Evolutionary conservation across 2,329 filamentous ascomycete species (phyloP), one percentile per base, ranked within the genome.

Genomic region (Fonsecaea monophora): DNA sequence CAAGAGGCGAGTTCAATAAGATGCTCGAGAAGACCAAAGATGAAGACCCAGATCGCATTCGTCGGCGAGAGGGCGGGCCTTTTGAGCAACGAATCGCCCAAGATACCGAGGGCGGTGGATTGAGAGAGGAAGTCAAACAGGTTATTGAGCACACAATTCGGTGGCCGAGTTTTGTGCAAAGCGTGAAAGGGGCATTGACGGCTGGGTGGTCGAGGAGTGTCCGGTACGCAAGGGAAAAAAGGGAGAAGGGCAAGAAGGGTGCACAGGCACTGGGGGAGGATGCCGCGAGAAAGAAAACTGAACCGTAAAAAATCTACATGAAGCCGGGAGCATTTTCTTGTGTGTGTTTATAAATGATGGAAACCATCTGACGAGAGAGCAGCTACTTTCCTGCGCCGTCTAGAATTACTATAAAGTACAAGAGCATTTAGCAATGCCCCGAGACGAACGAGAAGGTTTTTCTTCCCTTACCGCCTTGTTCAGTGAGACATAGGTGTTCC

Each of bases 101-200:
- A 54, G 90, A 91, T 65, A 86, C 90, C 45, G 78, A 86, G 0
- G 82, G 84, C 21, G 87, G 71, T 34, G 73, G 90, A 72, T 82
- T 98, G n/a, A 84, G 85, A 50, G 82, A 86, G 32, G 89, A 90
- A 71, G 87, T 98, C 18, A 86, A 89, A 38, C 83, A 85, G 42
- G 90, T 93, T 48, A 94, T 99, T 75, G 90, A 89, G 75, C 90
- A 91, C 76, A 98, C 96, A 0, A 92, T 98, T 73, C 87, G 88
- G 64, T 98, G 95, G 95, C 94, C 95, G 0, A 95, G 92, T 74
- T 92, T 92, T 2, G 89, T 89, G 4, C 94, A 99, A 79, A 95
- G 89, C 62, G 76, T 94, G 69, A 99, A 99, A 80, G 89, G 93
- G 1, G 77, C 91, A 1, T 78, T 97, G 53, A 98, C 93, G 2